Percentiles rank a stretch among this genome's conserved stretches.
phyloP scores from a whole-genome alignment of 2,329 filamentous ascomycete genomes.

The Emericellopsis atlantica region DNA sequence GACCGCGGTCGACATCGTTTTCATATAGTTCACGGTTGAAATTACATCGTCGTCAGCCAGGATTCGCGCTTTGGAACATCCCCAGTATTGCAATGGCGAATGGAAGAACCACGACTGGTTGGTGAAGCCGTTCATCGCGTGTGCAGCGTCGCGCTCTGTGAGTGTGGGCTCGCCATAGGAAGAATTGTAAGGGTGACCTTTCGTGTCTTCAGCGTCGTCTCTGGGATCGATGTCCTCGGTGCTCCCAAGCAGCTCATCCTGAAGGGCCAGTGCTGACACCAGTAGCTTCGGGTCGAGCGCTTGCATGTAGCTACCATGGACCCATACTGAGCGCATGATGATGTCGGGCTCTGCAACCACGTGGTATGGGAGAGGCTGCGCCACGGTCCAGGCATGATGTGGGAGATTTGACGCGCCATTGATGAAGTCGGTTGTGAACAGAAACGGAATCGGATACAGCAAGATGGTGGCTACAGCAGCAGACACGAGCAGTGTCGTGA shows the following conservation, averaged over 20 bases:
- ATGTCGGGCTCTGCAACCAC: slow-evolving; percentile 48
- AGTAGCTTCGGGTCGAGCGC: slow-evolving; percentile 56
- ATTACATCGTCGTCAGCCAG: slow-evolving; percentile 50
- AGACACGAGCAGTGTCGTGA: slow-evolving; percentile 62
- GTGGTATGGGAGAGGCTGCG: slow-evolving; percentile 46
- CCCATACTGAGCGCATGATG: slow-evolving; percentile 73
- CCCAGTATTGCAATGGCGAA: slow-evolving; percentile 75
- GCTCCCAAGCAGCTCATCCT: slow-evolving; percentile 54
- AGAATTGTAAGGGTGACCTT: slow-evolving; percentile 4
- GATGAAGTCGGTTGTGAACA: slow-evolving; percentile 60
- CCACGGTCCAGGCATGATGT: slow-evolving; percentile 72
- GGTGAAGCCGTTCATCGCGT: slow-evolving; percentile 46
- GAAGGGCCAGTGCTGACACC: slow-evolving; percentile 53
- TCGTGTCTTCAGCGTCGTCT: slow-evolving; percentile 10
- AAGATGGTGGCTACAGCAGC: slow-evolving; percentile 57
- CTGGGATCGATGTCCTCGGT: slow-evolving; percentile 43
- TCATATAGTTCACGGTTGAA: slow-evolving; percentile 54
- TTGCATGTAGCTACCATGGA: slow-evolving; percentile 71
- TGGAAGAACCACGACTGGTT: slow-evolving; percentile 66
- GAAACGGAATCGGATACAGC: slow-evolving; percentile 63
- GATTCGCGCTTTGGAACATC: slow-evolving; percentile 48
- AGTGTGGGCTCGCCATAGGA: slow-evolving; percentile 21
- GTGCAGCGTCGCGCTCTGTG: slow-evolving; percentile 38
- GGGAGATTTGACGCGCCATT: slow-evolving; percentile 61
- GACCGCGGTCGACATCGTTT: slow-evolving; percentile 49